Percentiles rank a stretch among this genome's conserved stretches.
phyloP scores from a whole-genome alignment of 2,329 filamentous ascomycete species.

The Phialocephala sp. region DNA sequence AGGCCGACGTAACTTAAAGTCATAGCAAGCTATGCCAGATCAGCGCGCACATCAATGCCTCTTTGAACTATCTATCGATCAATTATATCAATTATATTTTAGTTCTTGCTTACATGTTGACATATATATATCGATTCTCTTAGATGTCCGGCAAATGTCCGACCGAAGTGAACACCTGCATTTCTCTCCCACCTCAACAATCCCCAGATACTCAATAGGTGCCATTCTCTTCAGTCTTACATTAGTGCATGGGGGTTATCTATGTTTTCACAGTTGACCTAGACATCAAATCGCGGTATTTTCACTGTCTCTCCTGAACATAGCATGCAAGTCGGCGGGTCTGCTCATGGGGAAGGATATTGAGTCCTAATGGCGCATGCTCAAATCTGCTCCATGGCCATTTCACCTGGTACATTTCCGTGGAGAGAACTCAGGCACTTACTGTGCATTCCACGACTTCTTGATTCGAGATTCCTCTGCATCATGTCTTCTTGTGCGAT shows the following conservation, averaged over 20 bases:
- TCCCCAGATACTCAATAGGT: neutral
- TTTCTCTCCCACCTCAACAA: neutral
- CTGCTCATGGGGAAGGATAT: neutral
- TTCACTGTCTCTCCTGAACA: neutral
- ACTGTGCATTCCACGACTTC: no score
- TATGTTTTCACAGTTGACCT: neutral
- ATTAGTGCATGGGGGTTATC: neutral
- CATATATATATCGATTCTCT: neutral
- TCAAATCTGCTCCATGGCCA: no score
- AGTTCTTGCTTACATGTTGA: neutral
- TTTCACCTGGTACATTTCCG: no score
- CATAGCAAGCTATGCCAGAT: neutral
- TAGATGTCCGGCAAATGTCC: neutral
- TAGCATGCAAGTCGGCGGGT: neutral
- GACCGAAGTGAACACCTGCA: neutral
- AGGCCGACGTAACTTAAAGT: neutral
- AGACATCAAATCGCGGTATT: neutral
- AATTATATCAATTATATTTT: neutral
- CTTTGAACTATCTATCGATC: constrained; percentile 1
- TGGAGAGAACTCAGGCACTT: no score
- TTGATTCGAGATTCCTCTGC: no score
- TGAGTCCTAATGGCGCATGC: no score
- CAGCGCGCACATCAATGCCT: neutral
- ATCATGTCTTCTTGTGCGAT: no score
- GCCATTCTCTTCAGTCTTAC: neutral